Evolutionary conservation across 192 early-diverging fungal genomes (phyloP).

Genomic region (Backusella macrospora): DNA sequence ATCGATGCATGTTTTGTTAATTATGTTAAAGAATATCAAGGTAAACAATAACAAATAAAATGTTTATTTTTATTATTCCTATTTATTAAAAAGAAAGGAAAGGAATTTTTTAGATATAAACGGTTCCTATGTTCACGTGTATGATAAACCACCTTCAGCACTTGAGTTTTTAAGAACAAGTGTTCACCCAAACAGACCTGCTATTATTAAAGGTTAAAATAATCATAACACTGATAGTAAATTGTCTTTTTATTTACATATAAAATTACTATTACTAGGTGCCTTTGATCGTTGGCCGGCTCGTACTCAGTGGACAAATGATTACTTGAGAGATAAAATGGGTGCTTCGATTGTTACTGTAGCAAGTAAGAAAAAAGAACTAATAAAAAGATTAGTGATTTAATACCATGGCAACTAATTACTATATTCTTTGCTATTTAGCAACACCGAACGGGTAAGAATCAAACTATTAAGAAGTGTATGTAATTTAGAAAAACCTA

Average conservation of each 20-base stretch:
- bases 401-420: neutral
- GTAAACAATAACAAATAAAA: neutral
- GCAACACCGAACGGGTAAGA: conserved; percentile 37
- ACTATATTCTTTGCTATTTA: neutral
- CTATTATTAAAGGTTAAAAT: conserved; percentile 42
- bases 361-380: conserved; percentile 36
- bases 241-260: neutral
- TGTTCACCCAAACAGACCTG: conserved; percentile 49
- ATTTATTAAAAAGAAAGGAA: neutral
- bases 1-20: neutral
- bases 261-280: conserved; percentile 5
- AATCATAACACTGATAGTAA: neutral
- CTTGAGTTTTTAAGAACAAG: conserved; percentile 45
- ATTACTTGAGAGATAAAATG: conserved; percentile 41
- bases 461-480: neutral
- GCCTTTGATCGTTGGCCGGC: conserved; percentile 48
- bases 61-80: neutral
- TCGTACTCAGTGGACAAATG: conserved; percentile 51
- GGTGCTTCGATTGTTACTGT: conserved; percentile 45
- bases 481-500: neutral
- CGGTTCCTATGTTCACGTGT: conserved; percentile 20
- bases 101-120: conserved; percentile 29
- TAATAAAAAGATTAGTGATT: neutral
- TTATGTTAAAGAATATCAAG: conserved; percentile 36
- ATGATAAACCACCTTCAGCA: conserved; percentile 39